Evolutionary conservation across 2,329 filamentous ascomycete species (phyloP).

Genomic region (Immersiporthe knoxdaviesiana): DNA sequence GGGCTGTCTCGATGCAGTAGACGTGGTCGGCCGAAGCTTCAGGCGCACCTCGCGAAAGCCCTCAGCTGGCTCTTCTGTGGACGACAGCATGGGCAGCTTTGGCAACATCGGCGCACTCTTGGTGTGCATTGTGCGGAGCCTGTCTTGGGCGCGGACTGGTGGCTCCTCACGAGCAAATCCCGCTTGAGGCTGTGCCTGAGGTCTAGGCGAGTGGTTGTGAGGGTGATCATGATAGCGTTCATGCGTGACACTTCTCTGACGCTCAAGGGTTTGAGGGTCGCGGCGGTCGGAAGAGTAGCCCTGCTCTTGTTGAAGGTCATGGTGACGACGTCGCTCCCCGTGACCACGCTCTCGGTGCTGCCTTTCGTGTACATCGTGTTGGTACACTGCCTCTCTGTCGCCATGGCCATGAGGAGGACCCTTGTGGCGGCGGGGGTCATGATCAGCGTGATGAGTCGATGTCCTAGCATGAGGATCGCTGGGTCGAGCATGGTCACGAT

Average conservation of each 20-base stretch:
- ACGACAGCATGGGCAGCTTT: not conserved
- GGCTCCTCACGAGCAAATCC: not conserved
- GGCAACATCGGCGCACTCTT: not conserved
- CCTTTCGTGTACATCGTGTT: not conserved
- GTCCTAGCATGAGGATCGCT: not conserved
- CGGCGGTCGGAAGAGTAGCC: not conserved
- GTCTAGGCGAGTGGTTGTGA: conserved; percentile 18
- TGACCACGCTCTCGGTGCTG: not conserved
- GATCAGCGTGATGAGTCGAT: not conserved
- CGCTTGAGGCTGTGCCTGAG: not conserved
- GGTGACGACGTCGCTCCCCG: not conserved
- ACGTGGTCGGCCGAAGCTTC: conserved; percentile 13
- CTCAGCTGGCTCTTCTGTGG: conserved; percentile 3
- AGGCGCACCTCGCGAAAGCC: conserved; percentile 11
- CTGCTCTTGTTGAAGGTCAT: not conserved
- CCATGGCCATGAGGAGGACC: not conserved
- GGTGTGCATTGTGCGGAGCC: conserved; percentile 3
- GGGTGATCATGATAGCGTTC: conserved; percentile 23
- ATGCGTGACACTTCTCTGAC: conserved; percentile 9
- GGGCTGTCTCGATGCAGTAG: conserved; percentile 3
- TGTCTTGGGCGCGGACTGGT: not conserved
- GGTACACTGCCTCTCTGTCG: not conserved
- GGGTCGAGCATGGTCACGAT: not conserved
- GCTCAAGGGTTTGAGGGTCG: not conserved
- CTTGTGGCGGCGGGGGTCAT: not conserved